Evolutionary conservation across 2,329 filamentous ascomycete species (phyloP), one percentile per base, ranked within the genome.

Genomic region (Juglanconis oblonga): DNA sequence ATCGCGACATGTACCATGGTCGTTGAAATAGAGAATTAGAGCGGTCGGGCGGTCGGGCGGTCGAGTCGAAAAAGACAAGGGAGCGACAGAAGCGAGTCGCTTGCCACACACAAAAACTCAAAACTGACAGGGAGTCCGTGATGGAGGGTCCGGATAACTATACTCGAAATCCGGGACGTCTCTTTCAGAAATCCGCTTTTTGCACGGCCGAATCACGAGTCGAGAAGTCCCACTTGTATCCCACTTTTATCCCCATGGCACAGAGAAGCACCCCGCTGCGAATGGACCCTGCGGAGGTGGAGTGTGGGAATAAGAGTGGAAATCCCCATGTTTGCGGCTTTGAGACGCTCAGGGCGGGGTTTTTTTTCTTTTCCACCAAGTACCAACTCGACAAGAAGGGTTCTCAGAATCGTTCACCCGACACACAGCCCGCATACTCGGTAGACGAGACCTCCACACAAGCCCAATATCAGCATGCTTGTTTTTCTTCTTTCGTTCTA

Each of bases 181-280:
- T 24, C 24, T 24, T 24, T 24, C 24, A 24, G 24, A 24, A 24
- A 24, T 24, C 24, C 24, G 24, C 24, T 40, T 40, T 40, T 13
- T 40, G 36, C 36, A 33, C 49, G 33, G 10, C 49, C 49, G 17
- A 13, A 38, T 13, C 40, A 58, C 40, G 55, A 52, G 31, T 52
- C 48, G 32, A 14, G 17, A 24, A 24, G 24, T 24, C 24, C 24
- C 24, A 24, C 24, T 24, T 33, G 32, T 10, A 8, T 44, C 47
- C 36, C 31, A 35, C n/a, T n/a, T 40, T 35, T 14, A 44, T 49
- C 51, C 57, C 50, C 44, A 50, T 58, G 57, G 57, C 50, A 54
- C 57, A 42, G 40, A 35, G 24, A 42, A 10, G 38, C 54, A 50
- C 17, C 45, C 54, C 4, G 13, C 33, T 35, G 33, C n/a, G 33